phyloP scores from a whole-genome alignment of 352 stramenopile species.

The Phytophthora cactorum region DNA sequence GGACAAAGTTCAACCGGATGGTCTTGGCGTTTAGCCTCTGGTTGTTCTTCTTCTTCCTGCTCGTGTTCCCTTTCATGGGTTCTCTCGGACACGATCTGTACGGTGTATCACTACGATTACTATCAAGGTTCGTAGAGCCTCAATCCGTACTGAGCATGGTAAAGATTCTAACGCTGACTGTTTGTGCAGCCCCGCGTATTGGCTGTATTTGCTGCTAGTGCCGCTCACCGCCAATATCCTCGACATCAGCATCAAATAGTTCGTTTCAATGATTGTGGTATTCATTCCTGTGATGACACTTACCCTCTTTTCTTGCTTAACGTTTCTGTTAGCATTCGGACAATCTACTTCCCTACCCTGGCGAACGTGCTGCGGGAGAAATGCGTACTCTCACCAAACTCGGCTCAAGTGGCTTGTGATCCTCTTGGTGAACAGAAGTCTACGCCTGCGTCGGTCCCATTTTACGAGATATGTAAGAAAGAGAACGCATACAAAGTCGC shows the following conservation, averaged over 20 bases:
- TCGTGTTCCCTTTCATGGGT: conserved; percentile 63
- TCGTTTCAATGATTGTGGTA: conserved; percentile 20
- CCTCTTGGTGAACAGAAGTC: conserved; percentile 17
- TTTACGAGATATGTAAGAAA: conserved; percentile 47
- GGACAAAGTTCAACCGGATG: conserved; percentile 72
- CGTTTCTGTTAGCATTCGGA: conserved; percentile 44
- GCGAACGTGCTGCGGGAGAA: conserved; percentile 75
- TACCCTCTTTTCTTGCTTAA: not conserved
- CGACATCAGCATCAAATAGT: conserved; percentile 78
- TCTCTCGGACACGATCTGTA: conserved; percentile 56
- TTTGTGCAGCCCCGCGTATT: conserved; percentile 60
- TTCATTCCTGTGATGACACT: conserved; percentile 7
- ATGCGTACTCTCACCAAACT: conserved; percentile 48
- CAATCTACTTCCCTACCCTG: conserved; percentile 73
- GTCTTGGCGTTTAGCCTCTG: conserved; percentile 63
- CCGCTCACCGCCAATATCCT: conserved; percentile 64
- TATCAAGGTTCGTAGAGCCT: conserved; percentile 44
- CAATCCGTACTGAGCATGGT: not conserved
- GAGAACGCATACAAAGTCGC: conserved; percentile 38
- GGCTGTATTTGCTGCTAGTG: conserved; percentile 69
- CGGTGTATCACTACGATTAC: conserved; percentile 61
- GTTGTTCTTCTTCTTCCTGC: conserved; percentile 71
- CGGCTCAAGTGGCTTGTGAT: conserved; percentile 52
- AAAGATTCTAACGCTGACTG: not conserved
- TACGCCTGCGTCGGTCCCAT: conserved; percentile 18